Conservation (phyloP, 148 eudicot species). For the Fallopia convolvulus region DNA sequence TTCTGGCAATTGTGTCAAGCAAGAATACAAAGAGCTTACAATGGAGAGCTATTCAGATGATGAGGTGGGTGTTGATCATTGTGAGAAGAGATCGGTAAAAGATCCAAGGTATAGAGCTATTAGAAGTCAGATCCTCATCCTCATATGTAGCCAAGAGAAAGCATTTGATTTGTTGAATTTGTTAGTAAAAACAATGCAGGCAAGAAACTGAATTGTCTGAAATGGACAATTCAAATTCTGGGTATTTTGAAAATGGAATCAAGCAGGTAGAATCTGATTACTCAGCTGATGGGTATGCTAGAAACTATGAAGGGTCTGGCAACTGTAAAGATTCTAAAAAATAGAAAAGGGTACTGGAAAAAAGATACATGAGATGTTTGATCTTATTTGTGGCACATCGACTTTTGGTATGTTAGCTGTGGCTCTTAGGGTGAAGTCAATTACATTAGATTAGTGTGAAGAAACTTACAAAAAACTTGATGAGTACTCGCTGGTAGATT, state of each 20-base stretch:
- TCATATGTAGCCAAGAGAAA: conserved; percentile 12
- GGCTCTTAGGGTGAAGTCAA: conserved; percentile 86
- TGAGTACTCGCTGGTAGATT: conserved; percentile 23
- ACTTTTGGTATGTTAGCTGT: conserved; percentile 99
- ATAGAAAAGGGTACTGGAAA: conserved; percentile 89
- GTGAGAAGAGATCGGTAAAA: conserved; percentile 10
- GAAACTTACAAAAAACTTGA: conserved; percentile 97
- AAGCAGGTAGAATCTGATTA: conserved; percentile 61
- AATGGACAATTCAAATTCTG: conserved; percentile 61
- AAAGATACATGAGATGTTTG: conserved; percentile 95
- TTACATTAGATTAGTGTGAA: conserved; percentile 92
- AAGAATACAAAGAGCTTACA: conserved; percentile 12
- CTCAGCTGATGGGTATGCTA: conserved; percentile 52
- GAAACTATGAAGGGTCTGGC: conserved; percentile 86
- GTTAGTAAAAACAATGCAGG: background rate
- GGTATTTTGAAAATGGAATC: conserved; percentile 53
- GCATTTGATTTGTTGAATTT: conserved; percentile 15
- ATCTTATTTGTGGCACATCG: conserved; percentile 98
- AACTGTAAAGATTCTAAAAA: conserved; percentile 85
- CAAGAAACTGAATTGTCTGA: conserved; percentile 26
- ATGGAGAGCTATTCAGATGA: conserved; percentile 34
- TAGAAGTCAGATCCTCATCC: conserved; percentile 51
- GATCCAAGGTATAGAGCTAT: conserved; percentile 45
- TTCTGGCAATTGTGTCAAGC: background rate
- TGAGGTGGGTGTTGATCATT: conserved; percentile 15